Base-by-base conservation (phyloP, 192 early-diverging fungal genomes). In the Tieghemiomyces parasiticus region DNA sequence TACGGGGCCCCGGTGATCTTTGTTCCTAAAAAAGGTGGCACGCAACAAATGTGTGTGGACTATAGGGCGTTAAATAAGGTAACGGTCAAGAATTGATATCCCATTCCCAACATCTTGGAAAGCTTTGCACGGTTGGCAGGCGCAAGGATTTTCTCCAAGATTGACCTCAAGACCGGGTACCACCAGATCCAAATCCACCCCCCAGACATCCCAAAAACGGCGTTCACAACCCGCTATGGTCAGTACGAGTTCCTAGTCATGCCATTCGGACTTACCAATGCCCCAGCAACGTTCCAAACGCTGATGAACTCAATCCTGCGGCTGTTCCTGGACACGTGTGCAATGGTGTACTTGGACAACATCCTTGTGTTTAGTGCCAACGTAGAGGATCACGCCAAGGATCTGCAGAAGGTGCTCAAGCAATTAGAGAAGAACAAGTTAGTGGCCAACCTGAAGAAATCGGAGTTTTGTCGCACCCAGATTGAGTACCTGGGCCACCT, bases 191-290 rank as follows among this genome's bases (percentile, higher is more conserved):
- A 61, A 0, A 62, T 81, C 0, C 2, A 49, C 24, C 14, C 61
- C 30, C 61, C 29, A 0, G 72, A 80, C 34, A 45, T 67, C 0
- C 30, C 26, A 0, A 78, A 79, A 46, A 79, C 72, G 20, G 70
- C 78, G 12, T 80, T 77, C 45, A 19, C 45, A 0, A 75, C 72
- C 0, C 14, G 48, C 0, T 66, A 67, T 6, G 64, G 72, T 1
- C 70, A 60, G 3, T 87, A 53, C 60, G 68, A 85, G 55, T 82
- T 63, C 44, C 29, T 63, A 0, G 80, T 83, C 16, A 55, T 87
- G 42, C 81, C 80, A 0, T 81, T 83, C 58, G 82, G 83, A 0
- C 55, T 86, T 1, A 71, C 67, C 16, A 85, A 83, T 61, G 76
- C 74, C 0, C 78, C 81, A 0, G 78, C 72, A 0, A 67, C 74